A percentile compares a stretch with the other conserved stretches of the same genome.
phyloP scores from a whole-genome alignment of 805 yeast genomes.

The Metschnikowia anglica region DNA sequence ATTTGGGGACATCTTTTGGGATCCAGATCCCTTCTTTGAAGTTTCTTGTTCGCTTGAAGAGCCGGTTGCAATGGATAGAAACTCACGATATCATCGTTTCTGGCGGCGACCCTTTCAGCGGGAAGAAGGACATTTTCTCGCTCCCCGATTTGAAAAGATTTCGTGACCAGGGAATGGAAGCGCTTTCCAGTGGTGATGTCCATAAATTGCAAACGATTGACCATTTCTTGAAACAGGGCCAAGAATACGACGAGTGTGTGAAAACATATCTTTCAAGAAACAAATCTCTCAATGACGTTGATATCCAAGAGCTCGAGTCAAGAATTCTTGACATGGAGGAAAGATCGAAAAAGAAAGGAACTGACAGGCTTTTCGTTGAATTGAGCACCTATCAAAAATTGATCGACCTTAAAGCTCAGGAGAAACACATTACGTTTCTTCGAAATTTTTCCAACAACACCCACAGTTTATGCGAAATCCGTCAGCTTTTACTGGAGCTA shows the following conservation, averaged over 20 bases:
- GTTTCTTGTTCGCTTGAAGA: conserved; percentile 38
- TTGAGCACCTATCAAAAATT: conserved; percentile 22
- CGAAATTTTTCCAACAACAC: conserved; percentile 14
- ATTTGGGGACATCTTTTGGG: conserved; percentile 60
- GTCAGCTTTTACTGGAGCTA: conserved; percentile 25
- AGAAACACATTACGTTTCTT: conserved; percentile 30
- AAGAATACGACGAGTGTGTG: conserved; percentile 23
- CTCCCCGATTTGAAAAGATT: conserved; percentile 31
- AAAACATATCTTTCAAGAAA: conserved; percentile 19
- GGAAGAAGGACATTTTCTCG: conserved; percentile 36
- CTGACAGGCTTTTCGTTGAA: conserved; percentile 29
- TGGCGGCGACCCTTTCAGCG: conserved; percentile 43
- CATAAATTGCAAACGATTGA: conserved; percentile 31
- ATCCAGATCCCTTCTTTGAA: conserved; percentile 49
- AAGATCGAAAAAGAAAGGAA: conserved; percentile 23
- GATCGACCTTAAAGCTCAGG: conserved; percentile 26
- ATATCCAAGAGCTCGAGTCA: conserved; percentile 27
- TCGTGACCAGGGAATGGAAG: conserved; percentile 27
- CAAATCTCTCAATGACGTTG: conserved; percentile 20
- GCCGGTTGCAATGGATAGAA: conserved; percentile 35
- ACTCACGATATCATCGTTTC: conserved; percentile 31
- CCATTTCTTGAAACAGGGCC: conserved; percentile 27
- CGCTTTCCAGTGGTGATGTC: conserved; percentile 32
- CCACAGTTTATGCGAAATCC: conserved; percentile 24
- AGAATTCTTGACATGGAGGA: conserved; percentile 28